A percentile compares a stretch with the other conserved stretches of the same genome.
Conservation (phyloP, 2,329 filamentous ascomycete genomes). For the Cladophialophora chaetospira region DNA sequence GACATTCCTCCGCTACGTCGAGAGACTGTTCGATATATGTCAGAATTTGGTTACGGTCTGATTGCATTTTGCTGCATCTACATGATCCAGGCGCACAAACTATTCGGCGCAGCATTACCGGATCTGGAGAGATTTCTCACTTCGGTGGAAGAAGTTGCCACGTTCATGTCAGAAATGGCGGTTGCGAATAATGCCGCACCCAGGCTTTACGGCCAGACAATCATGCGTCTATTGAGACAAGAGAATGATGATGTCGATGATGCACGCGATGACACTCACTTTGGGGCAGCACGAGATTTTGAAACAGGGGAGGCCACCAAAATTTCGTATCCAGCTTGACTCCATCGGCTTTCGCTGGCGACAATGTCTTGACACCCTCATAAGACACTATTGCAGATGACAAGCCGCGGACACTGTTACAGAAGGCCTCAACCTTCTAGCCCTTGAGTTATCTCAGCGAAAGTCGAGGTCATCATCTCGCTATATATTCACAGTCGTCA, state of each 20-base stretch:
- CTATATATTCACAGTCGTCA: neutral
- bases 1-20: constrained; percentile 9
- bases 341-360: neutral
- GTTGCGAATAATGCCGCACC: constrained; percentile 12
- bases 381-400: neutral
- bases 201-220: constrained; percentile 6
- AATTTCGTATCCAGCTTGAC: neutral
- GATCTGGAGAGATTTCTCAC: neutral
- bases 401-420: no score
- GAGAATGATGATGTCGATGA: neutral
- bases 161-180: constrained; percentile 13
- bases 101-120: constrained; percentile 3
- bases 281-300: constrained; percentile 1
- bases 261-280: constrained; percentile 2
- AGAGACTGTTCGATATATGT: constrained; percentile 11
- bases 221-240: constrained; percentile 4
- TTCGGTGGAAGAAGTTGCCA: constrained; percentile 13
- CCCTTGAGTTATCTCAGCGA: no score
- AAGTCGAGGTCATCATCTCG: no score
- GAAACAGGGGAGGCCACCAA: neutral
- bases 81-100: constrained; percentile 9
- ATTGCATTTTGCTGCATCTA: constrained; percentile 18
- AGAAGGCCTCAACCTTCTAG: no score
- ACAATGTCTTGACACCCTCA: neutral
- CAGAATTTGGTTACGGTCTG: constrained; percentile 8